Evolutionary conservation across 352 stramenopile species (phyloP), one percentile per base, ranked within the genome.

Genomic region (Pythium vanterpoolii): DNA sequence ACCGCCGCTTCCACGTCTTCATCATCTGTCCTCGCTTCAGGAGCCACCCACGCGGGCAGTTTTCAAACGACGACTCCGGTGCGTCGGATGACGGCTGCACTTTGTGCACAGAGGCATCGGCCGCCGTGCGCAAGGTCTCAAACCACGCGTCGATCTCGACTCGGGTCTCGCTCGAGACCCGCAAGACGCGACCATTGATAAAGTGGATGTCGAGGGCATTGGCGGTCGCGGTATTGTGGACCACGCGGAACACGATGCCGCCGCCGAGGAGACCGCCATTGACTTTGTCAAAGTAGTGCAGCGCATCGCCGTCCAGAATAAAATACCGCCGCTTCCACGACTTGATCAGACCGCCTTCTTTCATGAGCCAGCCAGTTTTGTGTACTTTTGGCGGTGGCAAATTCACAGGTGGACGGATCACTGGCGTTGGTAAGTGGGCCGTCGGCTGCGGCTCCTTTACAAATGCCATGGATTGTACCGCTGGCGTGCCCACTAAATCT

Each of bases 1-100:
- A 92, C 8, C 80, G 72, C n/a, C 77, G 69, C 65, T 93, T 95
- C 86, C 86, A 95, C 0, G 70, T 89, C 72, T 91, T 90, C 52
- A 93, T 83, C 43, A 81, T 74, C 54, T 93, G 82, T 1, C 86
- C 86, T 63, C 87, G 79, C 63, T 95, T 95, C 47, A 91, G 55
- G 1, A 95, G 69, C 83, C 83, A 95, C 21, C 85, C 85, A 19
- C 40, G 48, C 42, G 64, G 52, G 18, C n/a, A 27, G 34, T 49
- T 48, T 1, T 56, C 45, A 16, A 14, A 5, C 47, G 23, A 44
- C 23, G 31, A 19, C 13, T 55, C 33, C 8, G 18, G 47, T 40
- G 21, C 31, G 4, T 55, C 31, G 0, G 30, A 55, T n/a, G 21
- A 19, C 18, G 11, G 31, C 11, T 40, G 34, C 18, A 33, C 52